Evolutionary conservation across 345 rosid genomes (phyloP).

Genomic region (Microthlaspi erraticum): DNA sequence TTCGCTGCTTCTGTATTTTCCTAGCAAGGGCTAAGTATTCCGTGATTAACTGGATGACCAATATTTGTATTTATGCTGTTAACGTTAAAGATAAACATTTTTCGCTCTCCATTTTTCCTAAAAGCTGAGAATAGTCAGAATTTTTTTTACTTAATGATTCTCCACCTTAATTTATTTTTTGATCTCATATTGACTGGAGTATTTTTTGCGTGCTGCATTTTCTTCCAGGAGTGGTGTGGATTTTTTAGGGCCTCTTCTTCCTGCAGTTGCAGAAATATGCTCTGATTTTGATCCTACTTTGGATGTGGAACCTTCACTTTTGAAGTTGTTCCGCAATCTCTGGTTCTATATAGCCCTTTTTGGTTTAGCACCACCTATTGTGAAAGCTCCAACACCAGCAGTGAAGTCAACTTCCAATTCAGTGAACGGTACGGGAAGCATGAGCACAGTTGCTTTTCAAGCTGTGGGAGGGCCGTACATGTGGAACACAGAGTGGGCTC

Average conservation of each 20-base stretch:
- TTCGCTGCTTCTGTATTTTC: slow-evolving; percentile 6
- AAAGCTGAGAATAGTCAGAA: slow-evolving; percentile 13
- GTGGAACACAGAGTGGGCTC: slow-evolving; percentile 85
- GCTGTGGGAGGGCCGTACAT: slow-evolving; percentile 97
- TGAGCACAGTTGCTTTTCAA: slow-evolving; percentile 73
- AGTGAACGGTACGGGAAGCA: slow-evolving; percentile 77
- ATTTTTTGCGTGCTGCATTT: slow-evolving; percentile 23
- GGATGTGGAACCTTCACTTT: slow-evolving; percentile 87
- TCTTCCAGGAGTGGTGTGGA: slow-evolving; percentile 96
- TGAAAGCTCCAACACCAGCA: slow-evolving; percentile 57
- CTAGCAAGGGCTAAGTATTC: slow-evolving; percentile 29
- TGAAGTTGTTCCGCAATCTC: slow-evolving; percentile 95
- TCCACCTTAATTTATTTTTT: slow-evolving; percentile 1
- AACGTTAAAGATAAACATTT: slow-evolving; percentile 16
- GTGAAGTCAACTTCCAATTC: slow-evolving; percentile 73
- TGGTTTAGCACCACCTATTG: slow-evolving; percentile 96
- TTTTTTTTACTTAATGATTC: slow-evolving; percentile 10
- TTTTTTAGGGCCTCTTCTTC: slow-evolving; percentile 93
- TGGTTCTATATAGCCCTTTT: slow-evolving; percentile 99
- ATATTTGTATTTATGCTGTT: slow-evolving; percentile 23
- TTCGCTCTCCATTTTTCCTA: not conserved
- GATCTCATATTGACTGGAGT: slow-evolving; percentile 29
- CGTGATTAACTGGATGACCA: slow-evolving; percentile 15
- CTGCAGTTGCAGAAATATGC: slow-evolving; percentile 97
- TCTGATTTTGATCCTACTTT: slow-evolving; percentile 91